Conservation (phyloP, 305 asterid genomes). For the Lippia alba region DNA sequence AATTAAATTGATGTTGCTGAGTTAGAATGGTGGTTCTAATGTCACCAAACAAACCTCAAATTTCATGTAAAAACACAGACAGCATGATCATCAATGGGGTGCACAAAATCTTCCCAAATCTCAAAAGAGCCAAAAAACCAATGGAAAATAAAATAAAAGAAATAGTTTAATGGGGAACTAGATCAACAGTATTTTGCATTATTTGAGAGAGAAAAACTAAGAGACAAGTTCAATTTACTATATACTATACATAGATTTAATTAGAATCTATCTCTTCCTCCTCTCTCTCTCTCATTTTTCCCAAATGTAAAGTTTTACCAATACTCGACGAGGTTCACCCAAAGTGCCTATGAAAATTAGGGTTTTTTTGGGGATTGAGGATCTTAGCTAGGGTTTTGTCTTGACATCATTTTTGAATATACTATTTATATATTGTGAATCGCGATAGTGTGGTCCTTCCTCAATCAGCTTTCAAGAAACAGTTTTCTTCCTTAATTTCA, state of each 20-base stretch:
- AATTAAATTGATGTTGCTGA: too few species aligned
- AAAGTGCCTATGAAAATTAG: conserved; percentile 37
- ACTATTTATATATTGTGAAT: conserved; percentile 22
- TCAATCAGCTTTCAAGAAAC: conserved; percentile 2
- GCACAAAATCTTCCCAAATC: conserved; percentile 56
- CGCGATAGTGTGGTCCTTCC: conserved; percentile 53
- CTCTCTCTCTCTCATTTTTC: background rate
- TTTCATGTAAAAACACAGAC: conserved; percentile 35
- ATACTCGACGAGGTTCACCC: conserved; percentile 29
- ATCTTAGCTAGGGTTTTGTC: conserved; percentile 65
- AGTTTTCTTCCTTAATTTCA: background rate
- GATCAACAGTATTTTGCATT: conserved; percentile 49
- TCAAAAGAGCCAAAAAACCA: conserved; percentile 46
- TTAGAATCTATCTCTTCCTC: background rate
- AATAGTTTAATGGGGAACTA: conserved; percentile 19
- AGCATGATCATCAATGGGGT: conserved; percentile 46
- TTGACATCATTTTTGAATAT: conserved; percentile 24
- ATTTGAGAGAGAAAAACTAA: conserved; percentile 57
- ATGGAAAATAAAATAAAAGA: conserved; percentile 27
- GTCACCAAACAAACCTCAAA: background rate
- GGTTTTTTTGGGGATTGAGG: conserved; percentile 45
- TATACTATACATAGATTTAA: background rate
- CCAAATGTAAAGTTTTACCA: conserved; percentile 25
- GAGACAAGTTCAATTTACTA: background rate
- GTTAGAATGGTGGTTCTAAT: conserved; percentile 11